These are phyloP conservation scores for Neonectria ditissima DNA, from an alignment of 2,329 filamentous ascomycete species.

Conservation along the genomic window DNA sequence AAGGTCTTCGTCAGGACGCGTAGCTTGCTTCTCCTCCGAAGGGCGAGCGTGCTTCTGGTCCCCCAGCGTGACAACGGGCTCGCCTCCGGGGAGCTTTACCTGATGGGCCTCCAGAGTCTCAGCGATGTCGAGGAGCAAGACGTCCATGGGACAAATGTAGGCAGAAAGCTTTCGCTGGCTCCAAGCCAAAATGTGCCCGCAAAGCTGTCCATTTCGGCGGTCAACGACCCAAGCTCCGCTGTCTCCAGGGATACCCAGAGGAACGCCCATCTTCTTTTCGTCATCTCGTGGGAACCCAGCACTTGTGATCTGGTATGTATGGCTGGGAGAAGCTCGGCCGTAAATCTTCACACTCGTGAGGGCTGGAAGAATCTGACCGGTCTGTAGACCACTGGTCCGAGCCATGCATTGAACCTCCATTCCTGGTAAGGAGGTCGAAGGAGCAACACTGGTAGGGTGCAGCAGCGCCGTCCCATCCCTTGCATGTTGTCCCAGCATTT, in stretches of 20 bases:
- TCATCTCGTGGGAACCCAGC: slow-evolving; percentile 39
- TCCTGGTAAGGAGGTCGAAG: slow-evolving; percentile 73
- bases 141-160: slow-evolving; percentile 96
- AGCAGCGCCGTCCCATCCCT: slow-evolving; percentile 51
- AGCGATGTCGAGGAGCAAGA: slow-evolving; percentile 86
- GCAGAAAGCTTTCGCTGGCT: slow-evolving; percentile 83
- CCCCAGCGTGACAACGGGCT: slow-evolving; percentile 52
- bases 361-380: slow-evolving; percentile 79
- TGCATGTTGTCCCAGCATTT: slow-evolving; percentile 20
- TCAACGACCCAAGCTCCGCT: slow-evolving; percentile 94
- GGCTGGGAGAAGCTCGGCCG: slow-evolving; percentile 83
- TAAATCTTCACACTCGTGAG: slow-evolving; percentile 90
- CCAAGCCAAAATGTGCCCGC: slow-evolving; percentile 92
- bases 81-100: slow-evolving; percentile 77
- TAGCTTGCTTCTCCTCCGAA: slow-evolving; percentile 24
- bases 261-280: slow-evolving; percentile 40
- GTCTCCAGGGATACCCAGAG: slow-evolving; percentile 83
- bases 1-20: slow-evolving; percentile 40
- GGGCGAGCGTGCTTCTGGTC: slow-evolving; percentile 19
- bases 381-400: slow-evolving; percentile 85
- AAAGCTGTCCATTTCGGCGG: slow-evolving; percentile 80
- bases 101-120: slow-evolving; percentile 77
- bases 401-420: slow-evolving; percentile 89
- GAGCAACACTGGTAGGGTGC: slow-evolving; percentile 69
- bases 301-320: slow-evolving; percentile 72